Conservation (phyloP, 352 stramenopile genomes). For the Pythium volutum region DNA sequence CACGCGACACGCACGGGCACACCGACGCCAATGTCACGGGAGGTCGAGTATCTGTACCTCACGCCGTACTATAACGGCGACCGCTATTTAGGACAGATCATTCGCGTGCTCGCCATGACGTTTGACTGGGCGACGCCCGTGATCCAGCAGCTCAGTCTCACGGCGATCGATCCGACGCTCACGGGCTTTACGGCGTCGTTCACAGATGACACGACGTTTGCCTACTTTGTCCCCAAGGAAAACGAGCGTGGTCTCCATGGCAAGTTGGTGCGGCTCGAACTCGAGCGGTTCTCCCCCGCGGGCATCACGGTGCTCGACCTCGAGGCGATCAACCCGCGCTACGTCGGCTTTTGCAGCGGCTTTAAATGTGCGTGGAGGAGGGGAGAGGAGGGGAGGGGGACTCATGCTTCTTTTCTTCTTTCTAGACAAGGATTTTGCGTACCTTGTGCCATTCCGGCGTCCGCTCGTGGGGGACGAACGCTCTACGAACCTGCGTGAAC, state of each 20-base stretch:
- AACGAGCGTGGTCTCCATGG: slow-evolving; percentile 60
- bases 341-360: slow-evolving; percentile 60
- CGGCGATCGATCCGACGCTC: slow-evolving; percentile 35
- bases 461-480: slow-evolving; percentile 43
- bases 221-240: slow-evolving; percentile 62
- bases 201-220: slow-evolving; percentile 44
- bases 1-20: slow-evolving; percentile 37
- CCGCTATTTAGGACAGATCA: slow-evolving; percentile 43
- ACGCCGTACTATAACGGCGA: slow-evolving; percentile 62
- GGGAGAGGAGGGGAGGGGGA: background rate
- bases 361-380: slow-evolving; percentile 47
- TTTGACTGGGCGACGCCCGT: slow-evolving; percentile 45
- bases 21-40: slow-evolving; percentile 32
- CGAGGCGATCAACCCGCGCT: slow-evolving; percentile 40
- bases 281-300: slow-evolving; percentile 37
- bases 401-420: background rate
- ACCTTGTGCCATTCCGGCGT: slow-evolving; percentile 51
- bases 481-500: slow-evolving; percentile 66
- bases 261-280: slow-evolving; percentile 55
- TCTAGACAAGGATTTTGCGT: slow-evolving; percentile 58
- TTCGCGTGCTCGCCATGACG: slow-evolving; percentile 51
- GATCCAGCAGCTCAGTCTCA: slow-evolving; percentile 57
- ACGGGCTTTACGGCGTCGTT: slow-evolving; percentile 60
- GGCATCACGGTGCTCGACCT: slow-evolving; percentile 56
- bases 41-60: slow-evolving; percentile 71